Evolutionary conservation across 352 stramenopile species (phyloP), one percentile per base, ranked within the genome.

Genomic region (Globisporangium cylindrosporum): DNA sequence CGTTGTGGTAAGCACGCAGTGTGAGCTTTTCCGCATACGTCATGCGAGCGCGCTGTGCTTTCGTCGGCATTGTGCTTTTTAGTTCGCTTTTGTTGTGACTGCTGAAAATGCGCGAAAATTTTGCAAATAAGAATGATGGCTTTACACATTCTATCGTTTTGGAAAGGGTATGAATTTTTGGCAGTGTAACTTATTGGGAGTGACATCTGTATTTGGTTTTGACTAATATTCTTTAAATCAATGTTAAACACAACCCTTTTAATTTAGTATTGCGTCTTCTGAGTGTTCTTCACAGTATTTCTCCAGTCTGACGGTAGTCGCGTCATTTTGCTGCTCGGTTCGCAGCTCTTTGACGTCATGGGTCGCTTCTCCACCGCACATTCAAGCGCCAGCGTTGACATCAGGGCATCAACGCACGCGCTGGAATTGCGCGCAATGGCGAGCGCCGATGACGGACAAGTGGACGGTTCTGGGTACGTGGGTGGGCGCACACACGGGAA

Each of bases 261-360:
- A 51, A n/a, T 54, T 61, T n/a, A 18, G 62, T 61, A 36, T 36
- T 32, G 22, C 43, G 55, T 41, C 34, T 41, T 41, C 2, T 14
- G 34, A 32, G 29, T 43, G 38, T 29, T 3, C 7, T 20, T 48
- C n/a, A 62, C 36, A 32, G 62, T 66, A 57, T n/a, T 25, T 46
- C 1, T 4, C 20, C 22, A 18, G 7, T 4, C 38, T 65, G 59
- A 65, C 59, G 43, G 59, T 57, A 65, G 59, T 46, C 41, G 59
- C 20, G 59, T 66, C 60, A 66, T 66, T 58, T 66, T 58, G 43
- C 4, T n/a, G 43, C 18, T 66, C 27, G 14, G 49, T 38, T 2
- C 6, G 43, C 32, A 32, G 34, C 60, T 54, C 25, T 24, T 46
- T 34, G 59, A 65, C 59, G 59, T 65, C 59, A 65, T 38, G 25